Base-by-base conservation (phyloP, 257 asterid species). In the Nicotiana knightiana region DNA sequence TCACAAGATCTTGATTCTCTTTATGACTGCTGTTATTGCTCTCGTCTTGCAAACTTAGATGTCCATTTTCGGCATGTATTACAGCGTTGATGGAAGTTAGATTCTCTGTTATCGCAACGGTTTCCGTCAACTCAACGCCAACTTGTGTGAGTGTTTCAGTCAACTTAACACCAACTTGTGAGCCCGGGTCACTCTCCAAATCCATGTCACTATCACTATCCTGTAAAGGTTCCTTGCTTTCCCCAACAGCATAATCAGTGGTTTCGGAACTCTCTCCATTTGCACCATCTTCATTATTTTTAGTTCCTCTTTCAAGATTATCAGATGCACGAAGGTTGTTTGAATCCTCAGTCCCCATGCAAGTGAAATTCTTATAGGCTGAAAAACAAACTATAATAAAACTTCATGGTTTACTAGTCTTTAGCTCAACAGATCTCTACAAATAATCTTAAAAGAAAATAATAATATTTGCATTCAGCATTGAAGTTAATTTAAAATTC, bases 301-400 rank as follows among this genome's bases (percentile, higher is more conserved):
- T 92, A 84, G 84, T 82, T 84, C 80, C 91, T 76, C 85, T 77
- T 64, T 80, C 90, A 53, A 89, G 82, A 58, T 83, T 83, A 86
- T 90, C 84, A 18, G 91, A 89, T 85, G 89, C 88, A 57, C 89
- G 92, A 80, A 83, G 87, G 83, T 82, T 76, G 75, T 83, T 90
- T 39, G 87, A 57, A 81, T 92, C 93, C 88, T 86, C 95, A 30
- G 88, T 84, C 75, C 90, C 96, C 98, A 95, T 93, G 58, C 83
- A 16, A 21, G 71, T 70, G 67, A 54, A 28, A 33, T 81, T 58
- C 18, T 58, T 16, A 2, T 61, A 67, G 67, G 10, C 80, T 28
- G 65, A 81, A 81, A 64, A n/a, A 39, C 76, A 75, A 58, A 46
- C 77, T 43, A 51, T n/a, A 81, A 65, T 63, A 48, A 24, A 80